A percentile compares a stretch with the other conserved stretches of the same genome.
phyloP scores from a whole-genome alignment of 2,329 filamentous ascomycete genomes.

The Xylaria sp. region DNA sequence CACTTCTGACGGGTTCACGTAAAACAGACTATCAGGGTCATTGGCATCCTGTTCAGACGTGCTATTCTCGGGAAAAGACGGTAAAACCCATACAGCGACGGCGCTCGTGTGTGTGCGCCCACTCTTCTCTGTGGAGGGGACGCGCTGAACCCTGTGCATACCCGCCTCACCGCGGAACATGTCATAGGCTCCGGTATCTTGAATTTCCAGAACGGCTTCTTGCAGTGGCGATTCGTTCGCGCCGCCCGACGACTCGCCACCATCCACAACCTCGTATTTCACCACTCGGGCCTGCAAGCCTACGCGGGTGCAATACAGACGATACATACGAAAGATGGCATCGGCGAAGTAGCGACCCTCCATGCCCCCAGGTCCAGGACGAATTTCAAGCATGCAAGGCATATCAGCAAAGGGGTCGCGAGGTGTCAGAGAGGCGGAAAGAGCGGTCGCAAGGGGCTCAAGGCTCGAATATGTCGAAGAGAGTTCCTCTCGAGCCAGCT shows the following conservation, averaged over 20 bases:
- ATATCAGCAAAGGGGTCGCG: constrained; percentile 89
- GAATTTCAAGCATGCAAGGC: constrained; percentile 90
- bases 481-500: constrained; percentile 85
- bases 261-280: constrained; percentile 82
- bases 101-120: constrained; percentile 94
- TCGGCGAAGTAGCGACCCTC: constrained; percentile 93
- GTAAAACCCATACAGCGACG: constrained; percentile 90
- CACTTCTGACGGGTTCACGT: constrained; percentile 86
- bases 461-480: constrained; percentile 71
- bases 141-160: constrained; percentile 93
- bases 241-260: constrained; percentile 63
- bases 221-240: constrained; percentile 75
- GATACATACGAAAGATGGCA: constrained; percentile 91
- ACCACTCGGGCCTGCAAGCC: constrained; percentile 75
- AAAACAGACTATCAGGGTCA: constrained; percentile 91
- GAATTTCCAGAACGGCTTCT: constrained; percentile 89
- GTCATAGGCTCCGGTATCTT: constrained; percentile 81
- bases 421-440: constrained; percentile 84
- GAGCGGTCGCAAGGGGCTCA: constrained; percentile 69
- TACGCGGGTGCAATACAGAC: constrained; percentile 75
- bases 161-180: constrained; percentile 87
- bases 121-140: constrained; percentile 90
- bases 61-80: constrained; percentile 74
- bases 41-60: constrained; percentile 71
- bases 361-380: constrained; percentile 89